Percentiles rank a stretch among this genome's conserved stretches.
phyloP scores from a whole-genome alignment of 1,139 yeast species.

The Cylindricascospora bacillispora region DNA sequence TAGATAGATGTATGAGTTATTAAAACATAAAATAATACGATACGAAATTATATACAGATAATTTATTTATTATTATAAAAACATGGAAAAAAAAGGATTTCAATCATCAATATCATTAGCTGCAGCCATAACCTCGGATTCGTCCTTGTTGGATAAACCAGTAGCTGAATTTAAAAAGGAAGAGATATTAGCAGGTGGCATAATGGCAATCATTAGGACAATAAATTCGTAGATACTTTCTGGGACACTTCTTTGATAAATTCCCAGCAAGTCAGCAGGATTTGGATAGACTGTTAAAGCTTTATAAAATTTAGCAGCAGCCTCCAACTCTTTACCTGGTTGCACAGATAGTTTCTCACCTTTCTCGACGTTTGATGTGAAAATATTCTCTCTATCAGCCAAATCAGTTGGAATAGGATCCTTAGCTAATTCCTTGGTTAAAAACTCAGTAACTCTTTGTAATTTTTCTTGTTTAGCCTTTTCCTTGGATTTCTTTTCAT shows the following conservation, averaged over 20 bases:
- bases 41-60: too few relatives aligned
- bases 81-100: too few relatives aligned
- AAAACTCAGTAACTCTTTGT: slow-evolving; percentile 45
- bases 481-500: slow-evolving; percentile 43
- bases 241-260: slow-evolving; percentile 81
- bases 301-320: slow-evolving; percentile 86
- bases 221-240: slow-evolving; percentile 70
- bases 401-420: slow-evolving; percentile 71
- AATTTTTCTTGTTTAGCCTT: slow-evolving; percentile 49
- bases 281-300: slow-evolving; percentile 92
- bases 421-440: slow-evolving; percentile 48
- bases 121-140: slow-evolving; percentile 9
- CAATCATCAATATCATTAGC: slow-evolving; percentile 19
- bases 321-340: slow-evolving; percentile 53
- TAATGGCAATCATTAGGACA: slow-evolving; percentile 77
- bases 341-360: slow-evolving; percentile 62
- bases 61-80: too few relatives aligned
- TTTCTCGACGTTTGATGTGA: slow-evolving; percentile 68
- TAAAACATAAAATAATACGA: too few relatives aligned
- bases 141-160: slow-evolving; percentile 7
- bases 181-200: slow-evolving; percentile 76
- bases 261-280: slow-evolving; percentile 79
- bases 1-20: slow-evolving; percentile 1
- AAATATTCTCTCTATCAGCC: slow-evolving; percentile 50
- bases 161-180: slow-evolving; percentile 35